phyloP scores from a whole-genome alignment of 495 filamentous ascomycete species.

The Cairneyella variabilis region DNA sequence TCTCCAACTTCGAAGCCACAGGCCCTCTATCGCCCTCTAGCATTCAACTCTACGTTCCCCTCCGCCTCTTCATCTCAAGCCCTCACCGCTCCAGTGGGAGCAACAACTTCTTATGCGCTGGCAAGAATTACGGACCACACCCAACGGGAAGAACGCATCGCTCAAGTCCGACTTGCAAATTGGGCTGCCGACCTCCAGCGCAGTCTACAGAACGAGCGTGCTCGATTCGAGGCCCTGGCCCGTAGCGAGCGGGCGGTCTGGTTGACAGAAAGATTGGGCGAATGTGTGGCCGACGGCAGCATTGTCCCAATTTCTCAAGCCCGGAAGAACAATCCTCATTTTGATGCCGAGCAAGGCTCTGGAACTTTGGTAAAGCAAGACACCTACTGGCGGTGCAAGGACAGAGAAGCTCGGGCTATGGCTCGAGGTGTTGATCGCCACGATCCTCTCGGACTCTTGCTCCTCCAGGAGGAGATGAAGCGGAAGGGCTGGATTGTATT shows the following conservation, averaged over 20 bases:
- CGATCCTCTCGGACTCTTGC: slow-evolving; percentile 75
- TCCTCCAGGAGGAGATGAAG: slow-evolving; percentile 64
- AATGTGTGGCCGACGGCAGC: slow-evolving; percentile 70
- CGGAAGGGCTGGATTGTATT: slow-evolving; percentile 63
- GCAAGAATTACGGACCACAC: slow-evolving; percentile 68
- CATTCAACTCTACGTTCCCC: neutral
- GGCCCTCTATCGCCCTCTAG: slow-evolving; percentile 25
- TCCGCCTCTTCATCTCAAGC: slow-evolving; percentile 13
- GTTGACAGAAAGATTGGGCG: slow-evolving; percentile 71
- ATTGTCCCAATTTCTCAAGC: slow-evolving; percentile 43
- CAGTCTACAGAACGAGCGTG: slow-evolving; percentile 75
- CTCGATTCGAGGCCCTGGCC: slow-evolving; percentile 67
- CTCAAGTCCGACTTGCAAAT: slow-evolving; percentile 75
- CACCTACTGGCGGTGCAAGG: slow-evolving; percentile 7
- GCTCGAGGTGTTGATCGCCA: slow-evolving; percentile 40
- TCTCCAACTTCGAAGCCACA: slow-evolving; percentile 22
- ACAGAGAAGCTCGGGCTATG: neutral
- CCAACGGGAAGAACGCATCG: slow-evolving; percentile 67
- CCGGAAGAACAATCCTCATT: slow-evolving; percentile 2
- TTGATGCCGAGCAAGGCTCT: neutral
- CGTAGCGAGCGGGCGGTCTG: slow-evolving; percentile 71
- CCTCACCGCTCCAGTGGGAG: slow-evolving; percentile 28
- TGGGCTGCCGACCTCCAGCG: slow-evolving; percentile 90
- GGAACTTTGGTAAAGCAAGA: slow-evolving; percentile 19
- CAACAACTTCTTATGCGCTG: slow-evolving; percentile 59